Evolutionary conservation across 2,329 filamentous ascomycete species (phyloP).

Genomic region (Magnaporthiopsis incrustans): DNA sequence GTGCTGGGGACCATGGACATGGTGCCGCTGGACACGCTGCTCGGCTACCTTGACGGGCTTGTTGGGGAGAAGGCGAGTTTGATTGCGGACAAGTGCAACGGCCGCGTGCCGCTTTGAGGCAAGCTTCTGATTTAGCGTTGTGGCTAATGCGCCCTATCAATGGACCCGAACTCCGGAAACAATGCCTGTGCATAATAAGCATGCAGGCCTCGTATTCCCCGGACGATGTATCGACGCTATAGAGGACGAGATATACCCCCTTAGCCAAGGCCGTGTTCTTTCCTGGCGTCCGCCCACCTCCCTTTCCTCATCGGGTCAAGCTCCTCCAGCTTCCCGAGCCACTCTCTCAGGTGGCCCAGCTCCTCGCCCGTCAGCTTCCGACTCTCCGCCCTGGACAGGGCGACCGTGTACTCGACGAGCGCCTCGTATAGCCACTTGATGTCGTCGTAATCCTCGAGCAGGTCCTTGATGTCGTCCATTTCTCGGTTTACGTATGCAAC

Average conservation of each 20-base stretch:
- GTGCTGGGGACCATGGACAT: slow-evolving; percentile 62
- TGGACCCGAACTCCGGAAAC: no score
- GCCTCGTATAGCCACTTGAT: slow-evolving; percentile 85
- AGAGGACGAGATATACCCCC: background rate
- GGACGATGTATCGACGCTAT: background rate
- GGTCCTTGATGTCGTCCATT: slow-evolving; percentile 62
- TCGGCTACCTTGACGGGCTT: slow-evolving; percentile 65
- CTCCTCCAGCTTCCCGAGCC: slow-evolving; percentile 57
- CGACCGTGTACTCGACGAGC: slow-evolving; percentile 64
- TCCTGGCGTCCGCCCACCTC: slow-evolving; percentile 66
- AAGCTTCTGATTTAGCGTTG: no score
- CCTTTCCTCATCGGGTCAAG: slow-evolving; percentile 69
- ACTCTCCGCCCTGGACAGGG: slow-evolving; percentile 46
- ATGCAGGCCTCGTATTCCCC: background rate
- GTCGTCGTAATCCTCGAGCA: slow-evolving; percentile 50
- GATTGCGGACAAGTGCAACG: slow-evolving; percentile 14
- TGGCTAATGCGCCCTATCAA: no score
- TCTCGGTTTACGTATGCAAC: slow-evolving; percentile 60
- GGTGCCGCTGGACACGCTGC: slow-evolving; percentile 55
- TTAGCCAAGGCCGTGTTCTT: slow-evolving; percentile 15
- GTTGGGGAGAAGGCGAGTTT: slow-evolving; percentile 46
- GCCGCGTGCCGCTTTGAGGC: background rate
- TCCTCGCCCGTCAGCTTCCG: slow-evolving; percentile 30
- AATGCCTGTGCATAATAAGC: no score
- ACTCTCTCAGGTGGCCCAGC: slow-evolving; percentile 38